Percentiles rank a stretch among this genome's conserved stretches.
phyloP scores from a whole-genome alignment of 2,329 filamentous ascomycete genomes.

The Hirsutella rhossiliensis region DNA sequence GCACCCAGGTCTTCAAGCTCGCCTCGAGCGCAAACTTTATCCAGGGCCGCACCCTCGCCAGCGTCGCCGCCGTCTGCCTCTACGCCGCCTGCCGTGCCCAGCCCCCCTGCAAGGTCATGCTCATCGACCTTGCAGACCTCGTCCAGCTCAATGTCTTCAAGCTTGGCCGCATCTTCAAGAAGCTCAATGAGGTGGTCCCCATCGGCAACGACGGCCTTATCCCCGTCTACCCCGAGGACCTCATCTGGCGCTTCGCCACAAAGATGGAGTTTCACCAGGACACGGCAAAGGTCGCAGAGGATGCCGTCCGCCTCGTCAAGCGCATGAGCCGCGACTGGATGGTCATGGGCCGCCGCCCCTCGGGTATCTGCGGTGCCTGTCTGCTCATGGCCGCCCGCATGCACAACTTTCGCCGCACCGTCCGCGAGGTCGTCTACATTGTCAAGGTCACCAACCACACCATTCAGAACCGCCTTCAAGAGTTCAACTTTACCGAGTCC shows the following conservation, averaged over 20 bases:
- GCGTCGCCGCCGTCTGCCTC: constrained; percentile 80
- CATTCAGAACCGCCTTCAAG: constrained; percentile 79
- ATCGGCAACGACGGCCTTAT: constrained; percentile 53
- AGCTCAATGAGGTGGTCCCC: constrained; percentile 59
- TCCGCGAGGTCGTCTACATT: constrained; percentile 93
- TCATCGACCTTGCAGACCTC: constrained; percentile 90
- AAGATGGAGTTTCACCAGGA: constrained; percentile 82
- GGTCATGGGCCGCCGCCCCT: constrained; percentile 83
- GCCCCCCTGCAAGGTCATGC: constrained; percentile 71
- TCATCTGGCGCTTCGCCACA: constrained; percentile 83
- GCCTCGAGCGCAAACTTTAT: constrained; percentile 66
- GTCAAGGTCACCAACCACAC: constrained; percentile 94
- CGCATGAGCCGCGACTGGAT: constrained; percentile 98
- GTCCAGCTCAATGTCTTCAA: constrained; percentile 80
- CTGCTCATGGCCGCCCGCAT: constrained; percentile 91
- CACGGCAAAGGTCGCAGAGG: constrained; percentile 73
- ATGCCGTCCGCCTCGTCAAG: constrained; percentile 76
- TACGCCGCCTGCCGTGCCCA: constrained; percentile 80
- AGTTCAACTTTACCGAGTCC: constrained; percentile 80
- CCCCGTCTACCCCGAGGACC: constrained; percentile 73
- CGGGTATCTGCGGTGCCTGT: constrained; percentile 87
- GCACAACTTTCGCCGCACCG: constrained; percentile 92
- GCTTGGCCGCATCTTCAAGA: constrained; percentile 81
- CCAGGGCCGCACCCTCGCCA: constrained; percentile 73
- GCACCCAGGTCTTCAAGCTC: constrained; percentile 64